Base-by-base conservation (phyloP, 441 rosid genomes). In the Eruca vesicaria region DNA sequence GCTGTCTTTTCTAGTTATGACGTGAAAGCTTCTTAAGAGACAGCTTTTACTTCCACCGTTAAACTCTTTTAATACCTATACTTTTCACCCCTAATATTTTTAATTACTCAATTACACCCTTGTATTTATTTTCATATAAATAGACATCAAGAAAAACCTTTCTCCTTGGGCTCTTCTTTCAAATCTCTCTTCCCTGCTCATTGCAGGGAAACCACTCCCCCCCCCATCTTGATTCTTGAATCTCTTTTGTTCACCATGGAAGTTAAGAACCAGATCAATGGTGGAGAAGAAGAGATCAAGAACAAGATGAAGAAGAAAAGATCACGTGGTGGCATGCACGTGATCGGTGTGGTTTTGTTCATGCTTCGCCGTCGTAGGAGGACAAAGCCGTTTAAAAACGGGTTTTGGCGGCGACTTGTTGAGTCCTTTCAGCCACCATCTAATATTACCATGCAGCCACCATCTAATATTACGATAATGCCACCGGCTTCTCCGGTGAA, bases 371-470 rank as follows among this genome's bases (percentile, higher is more conserved):
- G 86, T 9, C 31, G 56, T 4, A 21, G 52, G 1, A 19, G 59
- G 1, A 80, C 76, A 32, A 67, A 86, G 7, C 84, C 84, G 16
- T 11, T 79, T 29, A n/a, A 50, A 15, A 68, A 36, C 45, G 75
- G 69, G 10, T 48, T 68, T 8, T 81, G 82, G 91, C 80, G 77
- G 71, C 77, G 81, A 58, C 31, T 87, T 43, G 70, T 89, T 28
- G 85, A 72, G 18, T 80, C 93, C 4, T 72, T 86, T 71, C 86
- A 86, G 2, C 88, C n/a, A n/a, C n/a, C n/a, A 29, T 3, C 5
- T 26, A 11, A 20, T 9, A 36, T 52, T 11, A 52, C 29, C 32
- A 38, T 33, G 61, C 3, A 59, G 15, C 23, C 76, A 52, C 64
- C 68, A 29, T 62, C 62, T 36, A 61, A 43, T 60, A 11, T 43